phyloP scores from a whole-genome alignment of 1,284 basidiomycete species.

The Cutaneotrichosporon sp. region DNA sequence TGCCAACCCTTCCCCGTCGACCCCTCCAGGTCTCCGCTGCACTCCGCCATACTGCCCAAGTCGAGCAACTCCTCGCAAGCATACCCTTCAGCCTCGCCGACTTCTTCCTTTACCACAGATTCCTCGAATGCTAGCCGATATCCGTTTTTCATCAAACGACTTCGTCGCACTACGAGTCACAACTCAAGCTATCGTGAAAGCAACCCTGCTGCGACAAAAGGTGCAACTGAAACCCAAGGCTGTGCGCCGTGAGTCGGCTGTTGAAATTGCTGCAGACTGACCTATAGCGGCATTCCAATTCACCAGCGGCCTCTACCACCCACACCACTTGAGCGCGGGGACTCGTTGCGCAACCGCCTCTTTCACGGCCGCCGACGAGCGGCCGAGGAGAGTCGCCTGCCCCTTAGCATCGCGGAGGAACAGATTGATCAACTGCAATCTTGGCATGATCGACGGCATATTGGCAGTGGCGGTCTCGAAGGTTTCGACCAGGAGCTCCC shows the following conservation, averaged over 20 bases:
- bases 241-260: neutral
- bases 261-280: neutral
- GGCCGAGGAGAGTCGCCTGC: neutral
- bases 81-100: neutral
- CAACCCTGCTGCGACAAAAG: too few relatives aligned
- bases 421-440: neutral
- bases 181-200: neutral
- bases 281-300: constrained; percentile 1
- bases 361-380: neutral
- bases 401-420: neutral
- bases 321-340: neutral
- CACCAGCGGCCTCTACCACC: constrained; percentile 15
- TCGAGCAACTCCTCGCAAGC: too few relatives aligned
- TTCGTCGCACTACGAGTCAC: constrained; percentile 1
- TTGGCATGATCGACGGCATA: neutral
- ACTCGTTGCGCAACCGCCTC: neutral
- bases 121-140: neutral
- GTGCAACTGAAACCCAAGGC: too few relatives aligned
- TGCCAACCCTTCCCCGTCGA: too few relatives aligned
- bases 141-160: neutral
- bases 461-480: neutral
- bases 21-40: too few relatives aligned
- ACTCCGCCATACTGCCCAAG: too few relatives aligned
- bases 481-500: neutral
- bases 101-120: neutral